Conservation (phyloP, 352 stramenopile species). For the Hyaloperonospora brassicae region DNA sequence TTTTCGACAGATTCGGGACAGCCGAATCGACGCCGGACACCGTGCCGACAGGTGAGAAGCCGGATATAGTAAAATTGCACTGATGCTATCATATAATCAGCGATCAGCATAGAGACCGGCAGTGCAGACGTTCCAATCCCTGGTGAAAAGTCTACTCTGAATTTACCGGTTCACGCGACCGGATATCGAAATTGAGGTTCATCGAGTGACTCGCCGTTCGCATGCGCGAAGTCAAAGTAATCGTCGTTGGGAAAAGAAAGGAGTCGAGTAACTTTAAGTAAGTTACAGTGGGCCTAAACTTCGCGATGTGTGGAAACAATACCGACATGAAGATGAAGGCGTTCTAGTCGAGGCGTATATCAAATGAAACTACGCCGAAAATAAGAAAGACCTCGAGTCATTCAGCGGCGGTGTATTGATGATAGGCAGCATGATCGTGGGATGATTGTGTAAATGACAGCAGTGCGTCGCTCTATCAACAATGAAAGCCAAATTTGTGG, state of each 20-base stretch:
- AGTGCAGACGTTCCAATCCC: constrained; percentile 26
- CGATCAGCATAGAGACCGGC: constrained; percentile 1
- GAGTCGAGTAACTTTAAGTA: constrained; percentile 20
- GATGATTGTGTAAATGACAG: too few relatives aligned
- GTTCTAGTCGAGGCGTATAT: constrained; percentile 12
- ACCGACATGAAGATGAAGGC: neutral
- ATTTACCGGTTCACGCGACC: constrained; percentile 20
- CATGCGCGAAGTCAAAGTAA: constrained; percentile 12
- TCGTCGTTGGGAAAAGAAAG: constrained; percentile 14
- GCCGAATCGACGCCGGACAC: neutral
- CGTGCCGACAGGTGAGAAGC: too few relatives aligned
- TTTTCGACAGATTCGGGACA: neutral
- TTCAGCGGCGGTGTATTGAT: too few relatives aligned
- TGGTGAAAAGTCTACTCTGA: constrained; percentile 11
- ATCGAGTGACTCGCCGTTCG: constrained; percentile 11
- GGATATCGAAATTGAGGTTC: constrained; percentile 23
- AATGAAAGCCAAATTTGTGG: too few relatives aligned
- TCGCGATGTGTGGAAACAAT: constrained; percentile 4
- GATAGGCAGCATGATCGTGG: too few relatives aligned
- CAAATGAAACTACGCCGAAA: constrained; percentile 18
- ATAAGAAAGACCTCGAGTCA: constrained; percentile 16
- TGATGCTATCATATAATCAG: constrained; percentile 4
- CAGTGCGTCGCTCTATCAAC: too few relatives aligned
- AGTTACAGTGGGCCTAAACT: constrained; percentile 11
- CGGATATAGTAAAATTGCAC: neutral